Evolutionary conservation across 2,329 filamentous ascomycete genomes (phyloP), one percentile per base, ranked within the genome.

Genomic region (Alternaria incomplexa): DNA sequence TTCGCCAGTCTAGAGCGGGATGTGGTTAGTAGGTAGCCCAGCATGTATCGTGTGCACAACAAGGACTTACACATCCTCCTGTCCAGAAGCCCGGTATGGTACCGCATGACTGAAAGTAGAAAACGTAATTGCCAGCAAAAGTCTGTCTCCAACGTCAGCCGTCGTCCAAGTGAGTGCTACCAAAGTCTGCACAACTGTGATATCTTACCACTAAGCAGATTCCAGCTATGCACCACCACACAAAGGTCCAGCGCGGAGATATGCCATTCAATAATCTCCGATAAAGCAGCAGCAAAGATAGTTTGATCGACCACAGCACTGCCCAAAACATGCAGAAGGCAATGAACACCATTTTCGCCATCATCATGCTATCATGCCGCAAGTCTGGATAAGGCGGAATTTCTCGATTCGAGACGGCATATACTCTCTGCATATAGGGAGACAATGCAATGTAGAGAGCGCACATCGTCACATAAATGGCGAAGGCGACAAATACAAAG

Each of bases 251-350:
- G 11, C 28, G 45, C 6, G 61, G 62, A 8, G 56, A 36, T 11
- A 78, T 62, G 0, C 78, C 75, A 6, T 62, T 62, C 59, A 80
- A 66, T 11, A 81, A 62, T 13, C 73, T 69, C 28, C 77, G 71
- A 64, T 81, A 81, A 56, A 81, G 71, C 15, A 76, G 69, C 25
- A 82, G 68, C 20, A 82, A 70, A 6, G 76, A 77, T n/a, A 79
- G 66, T 56, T 81, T 81, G 56, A 81, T 73, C 13, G 73, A 68
- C 79, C 79, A 81, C 8, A 82, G 66, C 5, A 73, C 75, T n/a
- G 76, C 59, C 78, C 79, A 81, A 55, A 81, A 73, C 45, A 80
- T 72, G 40, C 80, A 74, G 6, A 74, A 76, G 23, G 77, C 76
- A 11, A 74, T 75, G 56, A 82, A 80, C 53, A 81, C 78, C 40